Base-by-base conservation (phyloP, 202 grass and related monocot genomes). In the Setaria viridis region DNA sequence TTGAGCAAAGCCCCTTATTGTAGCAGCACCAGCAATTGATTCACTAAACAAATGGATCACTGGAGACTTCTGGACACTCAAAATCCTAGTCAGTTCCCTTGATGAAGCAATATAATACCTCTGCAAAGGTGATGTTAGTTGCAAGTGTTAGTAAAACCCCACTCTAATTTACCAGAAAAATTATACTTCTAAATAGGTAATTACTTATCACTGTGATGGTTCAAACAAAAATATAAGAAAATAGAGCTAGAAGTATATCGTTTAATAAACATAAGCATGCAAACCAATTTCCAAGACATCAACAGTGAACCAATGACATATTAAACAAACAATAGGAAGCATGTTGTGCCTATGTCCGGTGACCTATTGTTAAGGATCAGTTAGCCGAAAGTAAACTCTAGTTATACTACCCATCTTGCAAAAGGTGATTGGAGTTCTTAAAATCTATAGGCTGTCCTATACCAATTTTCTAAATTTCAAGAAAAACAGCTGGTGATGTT, bases 21-120 rank as follows among this genome's bases (percentile, higher is more conserved):
- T 92, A 78, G 97, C 94, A 85, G 94, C 92, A 43, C 97, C 97
- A 71, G 97, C 94, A 88, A 99, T 99, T 56, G 97, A 96, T 87
- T 99, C 97, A 30, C 93, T 95, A 75, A 99, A 99, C 72, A 96
- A 91, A 94, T 99, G 92, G 35, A 99, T 99, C 34, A 99, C 87
- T 41, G 97, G 97, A 70, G 97, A 99, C 85, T 99, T 99, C 85
- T 96, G 97, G 67, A 99, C 93, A 62, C 97, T 96, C 59, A 99
- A 82, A 79, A 99, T 99, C 79, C 97, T 87, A 77, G 91, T 93
- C 56, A 99, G 68, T 82, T 99, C 97, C 87, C 97, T 96, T 81
- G 97, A 96, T 74, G 97, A 99, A 87, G 92, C 94, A 90, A 99
- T 99, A 78, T 99, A 99, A 86, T 99, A 99, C 85, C 94, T 96